A percentile compares a stretch with the other conserved stretches of the same genome.
Conservation (phyloP, 2,329 filamentous ascomycete species). For the Colletotrichum brevisporum region DNA sequence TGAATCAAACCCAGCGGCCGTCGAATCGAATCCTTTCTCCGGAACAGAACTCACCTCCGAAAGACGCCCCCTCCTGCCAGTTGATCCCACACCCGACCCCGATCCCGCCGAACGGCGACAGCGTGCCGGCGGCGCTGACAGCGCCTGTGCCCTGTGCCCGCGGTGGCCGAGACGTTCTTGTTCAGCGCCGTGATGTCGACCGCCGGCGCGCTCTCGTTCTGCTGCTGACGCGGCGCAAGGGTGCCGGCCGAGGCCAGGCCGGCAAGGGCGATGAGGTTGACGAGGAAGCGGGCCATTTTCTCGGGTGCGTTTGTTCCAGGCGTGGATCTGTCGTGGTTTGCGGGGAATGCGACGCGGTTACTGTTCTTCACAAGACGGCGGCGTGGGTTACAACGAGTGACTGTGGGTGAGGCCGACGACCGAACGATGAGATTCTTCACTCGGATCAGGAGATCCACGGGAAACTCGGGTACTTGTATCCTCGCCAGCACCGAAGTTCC, state of each 20-base stretch:
- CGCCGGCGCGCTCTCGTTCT: neutral
- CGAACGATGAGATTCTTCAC: neutral
- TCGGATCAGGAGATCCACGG: neutral
- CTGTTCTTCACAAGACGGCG: neutral
- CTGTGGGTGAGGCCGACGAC: slow-evolving; percentile 15
- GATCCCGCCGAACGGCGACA: slow-evolving; percentile 26
- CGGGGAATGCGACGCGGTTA: too few relatives aligned
- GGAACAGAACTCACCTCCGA: slow-evolving; percentile 20
- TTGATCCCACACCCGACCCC: slow-evolving; percentile 36
- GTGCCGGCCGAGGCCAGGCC: slow-evolving; percentile 19
- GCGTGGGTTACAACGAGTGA: slow-evolving; percentile 14
- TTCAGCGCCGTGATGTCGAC: slow-evolving; percentile 34
- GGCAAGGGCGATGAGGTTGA: neutral
- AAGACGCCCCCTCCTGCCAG: slow-evolving; percentile 27
- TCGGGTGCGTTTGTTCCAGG: too few relatives aligned
- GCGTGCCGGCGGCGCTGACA: slow-evolving; percentile 29
- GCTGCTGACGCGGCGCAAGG: neutral
- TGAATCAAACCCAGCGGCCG: neutral
- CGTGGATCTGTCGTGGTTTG: too few relatives aligned
- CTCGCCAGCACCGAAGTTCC: neutral
- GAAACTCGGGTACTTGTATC: neutral
- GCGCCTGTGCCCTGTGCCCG: slow-evolving; percentile 30
- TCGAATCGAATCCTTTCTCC: too few relatives aligned
- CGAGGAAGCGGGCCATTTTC: slow-evolving; percentile 14
- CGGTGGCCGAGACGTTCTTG: slow-evolving; percentile 30